phyloP scores from a whole-genome alignment of 768 basidiomycete genomes.

The Suillus weaverae region DNA sequence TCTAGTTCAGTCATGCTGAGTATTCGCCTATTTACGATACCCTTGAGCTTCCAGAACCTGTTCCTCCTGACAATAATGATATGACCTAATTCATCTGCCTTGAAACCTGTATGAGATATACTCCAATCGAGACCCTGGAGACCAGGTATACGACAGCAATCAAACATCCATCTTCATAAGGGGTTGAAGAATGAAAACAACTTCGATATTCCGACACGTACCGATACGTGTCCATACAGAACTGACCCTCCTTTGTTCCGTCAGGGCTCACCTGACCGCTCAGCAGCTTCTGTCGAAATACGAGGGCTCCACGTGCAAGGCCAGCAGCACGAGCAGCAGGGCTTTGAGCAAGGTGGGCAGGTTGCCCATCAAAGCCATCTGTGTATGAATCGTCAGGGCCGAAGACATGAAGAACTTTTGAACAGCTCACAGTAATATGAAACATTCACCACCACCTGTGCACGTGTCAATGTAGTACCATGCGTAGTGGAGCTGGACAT shows the following conservation, averaged over 20 bases:
- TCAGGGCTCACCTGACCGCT: conserved; percentile 68
- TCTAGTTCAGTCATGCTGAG: conserved; percentile 66
- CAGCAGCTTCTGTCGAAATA: conserved; percentile 71
- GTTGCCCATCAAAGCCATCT: conserved; percentile 81
- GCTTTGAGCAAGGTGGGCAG: conserved; percentile 56
- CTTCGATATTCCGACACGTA: conserved; percentile 25
- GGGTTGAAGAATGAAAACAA: neutral
- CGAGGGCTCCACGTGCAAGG: conserved; percentile 67
- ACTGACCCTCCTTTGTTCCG: conserved; percentile 59
- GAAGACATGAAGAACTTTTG: neutral
- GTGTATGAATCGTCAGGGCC: conserved; percentile 12
- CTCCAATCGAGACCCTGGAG: conserved; percentile 76
- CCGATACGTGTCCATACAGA: conserved; percentile 91
- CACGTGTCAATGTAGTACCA: conserved; percentile 4
- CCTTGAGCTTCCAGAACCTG: conserved; percentile 78
- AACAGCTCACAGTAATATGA: conserved; percentile 84
- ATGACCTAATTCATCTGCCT: conserved; percentile 61
- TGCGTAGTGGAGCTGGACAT: conserved; percentile 21
- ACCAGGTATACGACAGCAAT: conserved; percentile 82
- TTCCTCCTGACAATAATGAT: conserved; percentile 86
- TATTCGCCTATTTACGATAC: conserved; percentile 52
- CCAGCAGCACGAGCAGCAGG: conserved; percentile 69
- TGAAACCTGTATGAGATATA: conserved; percentile 59
- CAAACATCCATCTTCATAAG: conserved; percentile 81
- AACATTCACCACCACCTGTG: conserved; percentile 82